Base-by-base conservation (phyloP, 306 rosid species). In the Oemleria cerasiformis region DNA sequence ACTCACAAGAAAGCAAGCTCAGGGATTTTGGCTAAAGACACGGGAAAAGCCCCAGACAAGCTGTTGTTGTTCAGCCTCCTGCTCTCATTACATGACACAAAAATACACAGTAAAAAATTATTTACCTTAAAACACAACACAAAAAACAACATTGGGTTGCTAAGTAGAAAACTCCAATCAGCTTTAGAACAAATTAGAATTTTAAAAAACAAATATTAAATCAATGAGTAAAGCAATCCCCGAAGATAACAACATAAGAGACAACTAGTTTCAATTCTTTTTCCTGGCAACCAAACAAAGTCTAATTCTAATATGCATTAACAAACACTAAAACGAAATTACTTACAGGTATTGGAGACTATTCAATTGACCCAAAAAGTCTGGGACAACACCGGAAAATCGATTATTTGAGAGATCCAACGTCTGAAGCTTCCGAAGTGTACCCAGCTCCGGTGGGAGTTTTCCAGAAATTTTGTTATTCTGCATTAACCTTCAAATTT, bases 1-100 rank as follows among this genome's bases (percentile, higher is more conserved):
- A 88, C 98, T 94, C 89, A 94, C 98, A 94, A 86, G 97, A 94
- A 94, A 87, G 96, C 81, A 89, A 94, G 98, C 77, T 84, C 91
- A 34, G 95, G 81, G 53, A 81, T 85, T 79, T 87, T 94, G 68
- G 91, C 86, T 67, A 91, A 73, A 41, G 92, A 86, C 60, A 74
- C 83, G 3, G 97, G 98, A 86, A 94, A 89, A 43, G 88, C 75
- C 73, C 98, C 98, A 73, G 90, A 83, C 82, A 94, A 79, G 81
- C 88, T 94, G 82, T 94, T 94, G 83, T 94, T 94, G 87, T 91
- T 94, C 77, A 94, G 85, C 88, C 97, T 94, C 91, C 98, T 94
- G 79, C 55, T 59, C 77, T 76, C 92, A 9, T 72, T 50, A 59
- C 76, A 53, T 41, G 80, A 83, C 82, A 88, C 36, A 78, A 73